phyloP scores from a whole-genome alignment of 2,329 filamentous ascomycete genomes.

The Clarireedia hainanense region DNA sequence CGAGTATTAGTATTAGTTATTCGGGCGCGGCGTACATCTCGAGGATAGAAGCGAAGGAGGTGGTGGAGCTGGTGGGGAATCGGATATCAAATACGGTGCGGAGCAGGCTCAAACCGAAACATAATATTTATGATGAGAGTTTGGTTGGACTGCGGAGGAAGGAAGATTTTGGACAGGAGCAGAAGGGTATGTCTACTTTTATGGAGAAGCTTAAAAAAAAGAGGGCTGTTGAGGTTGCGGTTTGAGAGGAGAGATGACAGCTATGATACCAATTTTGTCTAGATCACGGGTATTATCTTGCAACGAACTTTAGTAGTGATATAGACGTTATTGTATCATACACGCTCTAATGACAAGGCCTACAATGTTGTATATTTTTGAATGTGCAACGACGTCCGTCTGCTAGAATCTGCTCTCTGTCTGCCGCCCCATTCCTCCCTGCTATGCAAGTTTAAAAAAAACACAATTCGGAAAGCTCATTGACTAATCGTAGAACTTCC shows the following conservation, averaged over 20 bases:
- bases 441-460: neutral
- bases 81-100: conserved; percentile 64
- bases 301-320: conserved; percentile 4
- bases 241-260: neutral
- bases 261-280: neutral
- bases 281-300: neutral
- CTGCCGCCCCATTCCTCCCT: neutral
- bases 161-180: conserved; percentile 30
- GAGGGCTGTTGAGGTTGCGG: neutral
- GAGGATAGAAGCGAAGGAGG: conserved; percentile 69
- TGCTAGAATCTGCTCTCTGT: neutral
- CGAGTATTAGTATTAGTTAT: conserved; percentile 60
- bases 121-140: conserved; percentile 42
- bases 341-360: conserved; percentile 23
- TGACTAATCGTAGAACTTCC: conserved; percentile 83
- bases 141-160: conserved; percentile 21
- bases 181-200: conserved; percentile 22
- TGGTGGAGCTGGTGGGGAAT: conserved; percentile 65
- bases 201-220: conserved; percentile 11
- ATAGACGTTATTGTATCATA: conserved; percentile 25
- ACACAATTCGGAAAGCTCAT: neutral
- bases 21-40: conserved; percentile 64
- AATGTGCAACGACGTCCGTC: conserved; percentile 9
- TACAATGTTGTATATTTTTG: conserved; percentile 14
- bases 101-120: conserved; percentile 60